Percentiles rank a stretch among this genome's conserved stretches.
Evolutionary conservation across 495 filamentous ascomycete genomes (phyloP).

Genomic region (Cetradonia linearis): DNA sequence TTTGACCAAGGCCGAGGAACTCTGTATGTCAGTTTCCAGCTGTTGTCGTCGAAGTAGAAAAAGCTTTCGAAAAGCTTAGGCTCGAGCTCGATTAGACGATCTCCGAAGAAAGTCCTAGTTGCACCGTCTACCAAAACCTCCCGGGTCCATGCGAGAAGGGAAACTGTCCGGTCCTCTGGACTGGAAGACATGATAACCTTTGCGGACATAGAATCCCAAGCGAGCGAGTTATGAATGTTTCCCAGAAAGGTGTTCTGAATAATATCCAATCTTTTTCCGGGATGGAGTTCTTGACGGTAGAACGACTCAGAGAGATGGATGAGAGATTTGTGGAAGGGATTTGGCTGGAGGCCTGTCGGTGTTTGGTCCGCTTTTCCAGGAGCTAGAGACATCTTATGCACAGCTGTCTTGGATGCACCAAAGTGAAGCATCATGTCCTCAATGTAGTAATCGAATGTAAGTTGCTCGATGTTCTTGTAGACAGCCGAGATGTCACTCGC

Average conservation of each 20-base stretch:
- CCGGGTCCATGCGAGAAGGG: constrained; percentile 6
- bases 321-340: background rate
- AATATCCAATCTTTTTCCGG: constrained; percentile 16
- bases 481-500: background rate
- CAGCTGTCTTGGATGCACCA: background rate
- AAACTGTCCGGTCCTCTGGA: background rate
- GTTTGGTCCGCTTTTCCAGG: background rate
- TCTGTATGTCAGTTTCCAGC: constrained; percentile 26
- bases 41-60: constrained; percentile 25
- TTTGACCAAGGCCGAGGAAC: constrained; percentile 11
- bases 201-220: constrained; percentile 17
- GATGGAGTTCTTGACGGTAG: constrained; percentile 21
- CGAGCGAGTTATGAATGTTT: background rate
- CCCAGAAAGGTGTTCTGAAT: background rate
- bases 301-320: background rate
- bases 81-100: constrained; percentile 22
- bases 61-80: constrained; percentile 22
- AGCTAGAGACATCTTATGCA: background rate
- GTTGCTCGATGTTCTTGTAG: constrained; percentile 7
- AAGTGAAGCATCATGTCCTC: background rate
- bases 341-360: background rate
- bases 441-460: constrained; percentile 11
- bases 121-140: constrained; percentile 22
- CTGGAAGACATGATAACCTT: background rate
- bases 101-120: constrained; percentile 22